phyloP scores from a whole-genome alignment of 805 yeast genomes.

The Schwanniomyces polymorphus region DNA sequence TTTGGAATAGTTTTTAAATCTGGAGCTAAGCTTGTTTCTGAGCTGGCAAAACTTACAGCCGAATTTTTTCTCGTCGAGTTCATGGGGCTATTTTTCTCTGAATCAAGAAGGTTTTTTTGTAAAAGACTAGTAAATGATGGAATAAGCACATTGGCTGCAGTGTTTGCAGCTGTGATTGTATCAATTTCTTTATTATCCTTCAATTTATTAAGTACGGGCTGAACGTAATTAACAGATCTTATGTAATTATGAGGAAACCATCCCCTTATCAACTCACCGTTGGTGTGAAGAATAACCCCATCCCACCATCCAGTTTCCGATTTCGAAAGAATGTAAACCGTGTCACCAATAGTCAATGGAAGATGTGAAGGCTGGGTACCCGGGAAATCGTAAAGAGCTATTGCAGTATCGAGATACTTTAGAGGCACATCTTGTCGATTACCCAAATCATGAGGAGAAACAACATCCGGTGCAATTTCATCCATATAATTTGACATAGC shows the following conservation, averaged over 20 bases:
- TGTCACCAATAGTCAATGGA: conserved; percentile 61
- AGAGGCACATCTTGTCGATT: conserved; percentile 19
- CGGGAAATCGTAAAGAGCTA: conserved; percentile 56
- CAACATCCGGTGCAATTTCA: conserved; percentile 42
- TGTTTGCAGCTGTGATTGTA: conserved; percentile 45
- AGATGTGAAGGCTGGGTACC: conserved; percentile 53
- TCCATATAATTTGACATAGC: conserved; percentile 24
- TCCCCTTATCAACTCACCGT: conserved; percentile 57
- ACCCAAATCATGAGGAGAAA: conserved; percentile 26
- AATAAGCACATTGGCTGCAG: conserved; percentile 45
- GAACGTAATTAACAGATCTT: conserved; percentile 44
- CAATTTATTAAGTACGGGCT: conserved; percentile 38
- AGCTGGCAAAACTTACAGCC: conserved; percentile 49
- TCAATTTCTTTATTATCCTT: conserved; percentile 41
- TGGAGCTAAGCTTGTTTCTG: conserved; percentile 33
- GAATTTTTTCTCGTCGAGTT: conserved; percentile 46
- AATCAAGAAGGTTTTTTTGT: conserved; percentile 36
- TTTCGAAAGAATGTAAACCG: conserved; percentile 66
- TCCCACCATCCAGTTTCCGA: conserved; percentile 85
- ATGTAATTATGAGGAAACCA: conserved; percentile 81
- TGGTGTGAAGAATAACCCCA: conserved; percentile 48
- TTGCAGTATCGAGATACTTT: conserved; percentile 55
- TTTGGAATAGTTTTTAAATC: conserved; percentile 12
- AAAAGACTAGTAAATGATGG: conserved; percentile 39
- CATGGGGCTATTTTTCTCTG: conserved; percentile 29